Base-by-base conservation (phyloP, 805 yeast species). In the Candida chilensis region DNA sequence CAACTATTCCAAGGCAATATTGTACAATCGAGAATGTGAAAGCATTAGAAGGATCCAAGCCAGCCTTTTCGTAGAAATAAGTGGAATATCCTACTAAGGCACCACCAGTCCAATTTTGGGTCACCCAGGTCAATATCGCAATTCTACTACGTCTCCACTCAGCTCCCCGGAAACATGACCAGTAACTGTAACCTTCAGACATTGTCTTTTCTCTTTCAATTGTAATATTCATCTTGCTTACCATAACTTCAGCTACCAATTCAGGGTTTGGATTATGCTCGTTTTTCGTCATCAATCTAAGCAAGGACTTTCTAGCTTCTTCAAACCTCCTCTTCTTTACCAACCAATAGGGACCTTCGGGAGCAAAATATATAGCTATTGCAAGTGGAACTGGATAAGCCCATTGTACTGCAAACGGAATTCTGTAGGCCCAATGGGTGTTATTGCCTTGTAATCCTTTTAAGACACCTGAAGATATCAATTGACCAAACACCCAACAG, bases 351-450 rank as follows among this genome's bases (percentile, higher is more conserved):
- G 80, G 80, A 7, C 74, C 67, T 33, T 73, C 79, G 9, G 79
- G 80, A 25, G 74, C 68, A 4, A 67, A 45, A 31, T 34, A 53
- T 8, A 64, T 55, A 12, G 62, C 60, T 31, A 59, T 41, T 17
- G 61, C 40, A 17, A 74, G 44, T 22, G 74, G 73, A 9, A 62
- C 44, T 9, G 75, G 69, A 78, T 78, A 74, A 4, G 60, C 47
- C 80, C 80, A 74, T 50, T 74, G 82, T 7, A 74, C 34, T 3
- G 73, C 78, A 44, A 68, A 71, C 7, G 81, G 79, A 24, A 70
- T 54, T 33, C 61, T 55, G 47, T 69, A 75, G 5, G 74, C 64
- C 55, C 60, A 41, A 14, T 57, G 41, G 20, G 50, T 41, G n/a
- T n/a, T n/a, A n/a, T n/a, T n/a, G n/a, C n/a, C n/a, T n/a, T n/a